Evolutionary conservation across 2,329 filamentous ascomycete genomes (phyloP).

Genomic region (Fusarium nurragi): DNA sequence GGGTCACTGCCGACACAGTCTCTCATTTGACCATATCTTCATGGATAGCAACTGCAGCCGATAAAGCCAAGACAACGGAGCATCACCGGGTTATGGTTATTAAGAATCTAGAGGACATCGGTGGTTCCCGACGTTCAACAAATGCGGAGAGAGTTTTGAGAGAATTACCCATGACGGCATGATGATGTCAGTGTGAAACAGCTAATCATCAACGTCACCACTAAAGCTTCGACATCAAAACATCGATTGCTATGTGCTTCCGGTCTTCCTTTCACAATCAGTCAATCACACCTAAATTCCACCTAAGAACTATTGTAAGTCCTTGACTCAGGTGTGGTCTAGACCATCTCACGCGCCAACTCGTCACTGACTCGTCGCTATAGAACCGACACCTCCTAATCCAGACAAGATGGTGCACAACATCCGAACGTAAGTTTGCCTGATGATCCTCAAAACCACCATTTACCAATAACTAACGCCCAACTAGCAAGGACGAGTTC

Average conservation of each 20-base stretch:
- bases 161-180: conserved; percentile 26
- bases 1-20: not conserved
- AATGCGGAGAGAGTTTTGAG: not conserved
- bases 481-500: conserved; percentile 23
- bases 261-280: not conserved
- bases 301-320: not conserved
- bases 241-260: not conserved
- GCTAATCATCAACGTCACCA: conserved; percentile 19
- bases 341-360: not conserved
- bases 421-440: conserved; percentile 12
- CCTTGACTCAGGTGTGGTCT: not conserved
- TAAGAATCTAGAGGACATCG: not conserved
- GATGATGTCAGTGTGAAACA: conserved; percentile 26
- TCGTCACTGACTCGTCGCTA: not conserved
- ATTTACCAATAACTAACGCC: not conserved
- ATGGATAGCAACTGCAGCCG: not conserved
- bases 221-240: not conserved
- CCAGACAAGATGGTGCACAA: conserved; percentile 33
- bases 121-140: not conserved
- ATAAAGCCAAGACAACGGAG: not conserved
- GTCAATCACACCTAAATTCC: not conserved
- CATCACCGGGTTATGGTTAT: not conserved
- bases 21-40: not conserved
- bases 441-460: not conserved
- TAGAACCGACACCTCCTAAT: not conserved